Conservation (phyloP, 2,329 filamentous ascomycete genomes). For the Claviceps digitariae region DNA sequence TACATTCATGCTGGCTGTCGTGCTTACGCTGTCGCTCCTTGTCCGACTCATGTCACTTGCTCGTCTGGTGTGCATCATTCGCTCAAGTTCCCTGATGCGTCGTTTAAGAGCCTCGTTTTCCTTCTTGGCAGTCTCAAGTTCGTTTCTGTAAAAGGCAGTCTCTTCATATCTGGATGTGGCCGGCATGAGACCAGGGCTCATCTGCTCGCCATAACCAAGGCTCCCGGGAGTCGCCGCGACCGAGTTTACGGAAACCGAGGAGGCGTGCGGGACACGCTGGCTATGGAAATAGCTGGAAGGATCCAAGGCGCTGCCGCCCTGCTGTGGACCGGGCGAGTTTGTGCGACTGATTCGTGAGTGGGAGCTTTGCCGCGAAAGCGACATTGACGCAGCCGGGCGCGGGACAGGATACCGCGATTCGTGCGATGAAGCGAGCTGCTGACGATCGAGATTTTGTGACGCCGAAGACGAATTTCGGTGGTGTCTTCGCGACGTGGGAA, state of each 20-base stretch:
- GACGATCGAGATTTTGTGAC: conserved; percentile 33
- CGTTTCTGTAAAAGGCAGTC: conserved; percentile 42
- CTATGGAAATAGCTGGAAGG: conserved; percentile 34
- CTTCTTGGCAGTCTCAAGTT: conserved; percentile 46
- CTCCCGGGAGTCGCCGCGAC: conserved; percentile 28
- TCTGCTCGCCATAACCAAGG: conserved; percentile 22
- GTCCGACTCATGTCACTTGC: conserved; percentile 32
- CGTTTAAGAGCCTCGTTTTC: conserved; percentile 51
- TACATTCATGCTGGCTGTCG: conserved; percentile 34
- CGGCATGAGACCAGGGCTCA: conserved; percentile 41
- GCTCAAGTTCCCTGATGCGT: conserved; percentile 49
- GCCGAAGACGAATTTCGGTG: conserved; percentile 46
- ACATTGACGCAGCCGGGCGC: conserved; percentile 29
- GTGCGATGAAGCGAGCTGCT: conserved; percentile 22
- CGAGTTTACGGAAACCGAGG: conserved; percentile 22
- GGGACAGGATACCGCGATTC: conserved; percentile 29
- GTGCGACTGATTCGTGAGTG: conserved; percentile 39
- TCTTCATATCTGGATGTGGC: conserved; percentile 50
- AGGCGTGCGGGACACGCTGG: conserved; percentile 26
- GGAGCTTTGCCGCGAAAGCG: conserved; percentile 40
- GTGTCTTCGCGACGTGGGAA: conserved; percentile 40
- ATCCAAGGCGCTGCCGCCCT: conserved; percentile 33
- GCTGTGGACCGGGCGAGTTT: conserved; percentile 30
- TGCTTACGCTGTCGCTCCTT: conserved; percentile 40
- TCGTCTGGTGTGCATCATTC: conserved; percentile 34